Base-by-base conservation (phyloP, 768 basidiomycete species). In the Phanerochaete sordida region DNA sequence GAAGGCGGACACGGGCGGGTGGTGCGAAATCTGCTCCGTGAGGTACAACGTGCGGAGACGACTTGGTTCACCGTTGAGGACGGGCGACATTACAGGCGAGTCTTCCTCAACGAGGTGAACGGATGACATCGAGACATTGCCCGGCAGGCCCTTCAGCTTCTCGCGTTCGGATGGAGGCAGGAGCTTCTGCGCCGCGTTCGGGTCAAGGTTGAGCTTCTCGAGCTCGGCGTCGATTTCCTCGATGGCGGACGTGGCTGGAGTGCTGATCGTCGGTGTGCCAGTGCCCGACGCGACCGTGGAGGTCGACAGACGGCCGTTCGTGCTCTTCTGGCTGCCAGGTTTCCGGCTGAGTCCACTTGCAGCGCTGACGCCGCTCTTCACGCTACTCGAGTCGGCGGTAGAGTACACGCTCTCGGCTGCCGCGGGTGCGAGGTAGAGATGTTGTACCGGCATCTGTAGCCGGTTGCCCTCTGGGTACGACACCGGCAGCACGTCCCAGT, bases 11-110 rank as follows among this genome's bases (percentile, higher is more conserved):
- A 98, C 84, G 2, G 97, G 97, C 0, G 97, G 97, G 68, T 99
- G 97, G 74, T 99, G 97, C 1, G 92, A 97, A 49, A 98, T 87
- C 73, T 97, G 95, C 72, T 97, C 95, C 15, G 94, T 96, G 49
- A 95, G 74, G 72, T 84, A 96, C 6, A 85, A 82, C 46, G 95
- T 84, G 33, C 93, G 88, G 16, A 85, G 72, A 52, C 77, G 76
- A 56, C 72, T 70, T n/a, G 63, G 60, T 11, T 74, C 69, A 19
- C 66, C 69, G 21, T 7, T 33, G 35, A 43, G 9, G 3, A 59
- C 48, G 16, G 68, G 65, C 23, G 63, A 53, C 16, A 63, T 60
- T 12, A 33, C 27, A 23, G 66, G 61, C 19, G 77, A 79, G 46
- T 74, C 71, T 5, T 72, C 72, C 39, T 75, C 73, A 5, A 69